Conservation (phyloP, 2,329 filamentous ascomycete species). For the Cephalotrichum gorgonifer region DNA sequence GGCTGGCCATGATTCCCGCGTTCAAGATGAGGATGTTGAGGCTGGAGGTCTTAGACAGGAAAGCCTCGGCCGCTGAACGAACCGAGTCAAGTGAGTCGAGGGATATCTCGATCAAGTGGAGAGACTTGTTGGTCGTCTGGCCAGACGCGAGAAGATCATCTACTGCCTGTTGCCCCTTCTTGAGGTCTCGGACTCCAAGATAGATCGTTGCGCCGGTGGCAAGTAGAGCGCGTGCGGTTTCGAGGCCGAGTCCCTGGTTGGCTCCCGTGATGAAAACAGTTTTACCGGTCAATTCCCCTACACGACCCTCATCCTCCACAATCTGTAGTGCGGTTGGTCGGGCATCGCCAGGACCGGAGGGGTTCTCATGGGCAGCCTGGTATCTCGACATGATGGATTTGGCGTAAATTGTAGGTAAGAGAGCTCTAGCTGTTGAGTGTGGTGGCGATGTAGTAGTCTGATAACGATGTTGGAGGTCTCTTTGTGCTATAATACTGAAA, state of each 20-base stretch:
- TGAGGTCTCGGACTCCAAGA: conserved; percentile 14
- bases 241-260: conserved; percentile 30
- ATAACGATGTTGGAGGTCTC: too few relatives aligned
- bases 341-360: conserved; percentile 23
- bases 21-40: conserved; percentile 14
- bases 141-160: conserved; percentile 8
- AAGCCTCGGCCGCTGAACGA: conserved; percentile 11
- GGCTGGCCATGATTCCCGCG: conserved; percentile 11
- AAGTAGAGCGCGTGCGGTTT: conserved; percentile 31
- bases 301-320: conserved; percentile 21
- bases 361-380: conserved; percentile 21
- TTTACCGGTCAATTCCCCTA: conserved; percentile 23
- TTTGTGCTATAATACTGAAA: too few relatives aligned
- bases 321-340: conserved; percentile 29
- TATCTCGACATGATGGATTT: conserved; percentile 10
- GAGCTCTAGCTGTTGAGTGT: too few relatives aligned
- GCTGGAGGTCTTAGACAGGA: conserved; percentile 10
- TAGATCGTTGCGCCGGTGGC: conserved; percentile 20
- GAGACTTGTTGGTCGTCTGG: background rate
- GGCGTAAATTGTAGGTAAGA: too few relatives aligned
- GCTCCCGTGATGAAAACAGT: conserved; percentile 32
- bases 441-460: too few relatives aligned
- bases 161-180: conserved; percentile 12
- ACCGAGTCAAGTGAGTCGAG: conserved; percentile 16
- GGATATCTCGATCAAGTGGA: background rate